Evolutionary conservation across 108 stramenopile genomes (phyloP).

Genomic region (Cyclotella distinguenda): DNA sequence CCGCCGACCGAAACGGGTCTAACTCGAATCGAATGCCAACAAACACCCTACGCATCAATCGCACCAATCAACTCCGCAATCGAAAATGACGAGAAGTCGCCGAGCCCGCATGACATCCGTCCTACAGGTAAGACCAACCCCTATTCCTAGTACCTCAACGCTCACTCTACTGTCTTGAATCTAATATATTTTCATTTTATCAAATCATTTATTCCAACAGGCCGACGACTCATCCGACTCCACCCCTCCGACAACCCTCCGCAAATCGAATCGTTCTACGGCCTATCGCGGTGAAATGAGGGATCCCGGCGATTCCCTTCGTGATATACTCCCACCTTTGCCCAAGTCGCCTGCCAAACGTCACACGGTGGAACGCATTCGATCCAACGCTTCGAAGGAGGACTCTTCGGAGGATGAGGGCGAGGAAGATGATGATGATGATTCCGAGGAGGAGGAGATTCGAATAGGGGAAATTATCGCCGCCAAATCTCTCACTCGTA

Average conservation of each 20-base stretch:
- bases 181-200: no score
- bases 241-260: no score
- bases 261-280: slow-evolving; percentile 40
- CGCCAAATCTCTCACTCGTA: slow-evolving; percentile 44
- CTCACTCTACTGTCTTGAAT: no score
- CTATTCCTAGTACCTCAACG: no score
- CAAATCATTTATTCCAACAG: no score
- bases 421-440: slow-evolving; percentile 37
- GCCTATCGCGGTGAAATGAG: slow-evolving; percentile 49
- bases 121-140: no score
- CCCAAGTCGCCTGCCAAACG: slow-evolving; percentile 51
- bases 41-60: no score
- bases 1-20: no score
- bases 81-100: no score
- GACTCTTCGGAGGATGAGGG: slow-evolving; percentile 26
- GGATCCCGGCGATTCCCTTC: slow-evolving; percentile 44
- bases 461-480: slow-evolving; percentile 80
- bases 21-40: no score
- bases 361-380: slow-evolving; percentile 43
- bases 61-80: no score
- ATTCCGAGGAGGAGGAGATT: slow-evolving; percentile 66
- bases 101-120: no score
- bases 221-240: slow-evolving; percentile 12
- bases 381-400: slow-evolving; percentile 21
- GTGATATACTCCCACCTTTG: slow-evolving; percentile 45